Conservation (phyloP, 2,329 filamentous ascomycete species). For the Aspergillus japonicus region DNA sequence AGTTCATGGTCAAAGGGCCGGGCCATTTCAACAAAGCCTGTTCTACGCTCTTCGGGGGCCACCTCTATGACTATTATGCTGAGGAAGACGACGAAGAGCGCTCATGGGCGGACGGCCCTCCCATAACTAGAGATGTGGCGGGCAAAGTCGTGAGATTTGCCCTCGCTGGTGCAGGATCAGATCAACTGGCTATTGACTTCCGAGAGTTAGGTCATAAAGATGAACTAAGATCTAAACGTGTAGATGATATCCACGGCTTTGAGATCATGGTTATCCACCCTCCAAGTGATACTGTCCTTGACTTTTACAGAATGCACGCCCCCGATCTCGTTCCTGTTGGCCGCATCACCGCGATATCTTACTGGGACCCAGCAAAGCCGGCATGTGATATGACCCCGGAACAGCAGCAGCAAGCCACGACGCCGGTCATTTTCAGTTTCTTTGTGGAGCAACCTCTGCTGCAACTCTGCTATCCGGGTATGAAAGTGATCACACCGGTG, state of each 20-base stretch:
- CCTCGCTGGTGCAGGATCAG: slow-evolving; percentile 48
- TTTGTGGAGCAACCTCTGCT: slow-evolving; percentile 66
- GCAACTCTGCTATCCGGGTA: slow-evolving; percentile 59
- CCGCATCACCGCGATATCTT: slow-evolving; percentile 35
- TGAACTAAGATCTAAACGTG: slow-evolving; percentile 42
- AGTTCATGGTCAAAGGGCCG: slow-evolving; percentile 59
- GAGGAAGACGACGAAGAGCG: slow-evolving; percentile 44
- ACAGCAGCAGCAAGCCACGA: slow-evolving; percentile 25
- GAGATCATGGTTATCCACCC: slow-evolving; percentile 58
- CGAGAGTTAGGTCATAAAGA: slow-evolving; percentile 33
- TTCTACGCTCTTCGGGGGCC: slow-evolving; percentile 64
- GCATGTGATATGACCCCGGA: slow-evolving; percentile 46
- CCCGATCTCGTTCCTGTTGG: slow-evolving; percentile 53
- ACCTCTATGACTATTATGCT: slow-evolving; percentile 44
- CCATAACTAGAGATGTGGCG: slow-evolving; percentile 49
- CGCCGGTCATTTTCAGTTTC: slow-evolving; percentile 50
- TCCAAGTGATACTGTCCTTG: slow-evolving; percentile 45
- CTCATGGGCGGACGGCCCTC: slow-evolving; percentile 30
- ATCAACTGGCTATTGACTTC: slow-evolving; percentile 41
- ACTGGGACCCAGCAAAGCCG: slow-evolving; percentile 42
- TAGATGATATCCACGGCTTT: slow-evolving; percentile 56
- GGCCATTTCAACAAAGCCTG: slow-evolving; percentile 80
- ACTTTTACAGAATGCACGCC: slow-evolving; percentile 49
- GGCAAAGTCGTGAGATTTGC: slow-evolving; percentile 52
- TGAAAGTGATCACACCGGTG: slow-evolving; percentile 60